Conservation (phyloP, 2,329 filamentous ascomycete species). For the Arthrobotrys iridis region DNA sequence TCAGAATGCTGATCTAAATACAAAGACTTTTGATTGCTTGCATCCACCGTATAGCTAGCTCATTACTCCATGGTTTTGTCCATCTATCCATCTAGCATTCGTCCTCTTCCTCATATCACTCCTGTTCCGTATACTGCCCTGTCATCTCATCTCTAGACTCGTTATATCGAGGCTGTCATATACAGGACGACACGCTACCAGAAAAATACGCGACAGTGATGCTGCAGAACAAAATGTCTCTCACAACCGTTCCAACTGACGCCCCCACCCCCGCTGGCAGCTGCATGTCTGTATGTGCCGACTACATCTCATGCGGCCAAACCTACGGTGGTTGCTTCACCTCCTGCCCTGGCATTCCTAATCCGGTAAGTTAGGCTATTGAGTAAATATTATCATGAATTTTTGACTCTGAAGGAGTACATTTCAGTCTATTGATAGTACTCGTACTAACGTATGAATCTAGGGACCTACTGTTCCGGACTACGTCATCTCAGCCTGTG, state of each 20-base stretch:
- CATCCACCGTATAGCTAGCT: no score
- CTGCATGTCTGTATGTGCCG: slow-evolving; percentile 18
- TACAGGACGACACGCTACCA: no score
- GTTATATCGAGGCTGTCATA: no score
- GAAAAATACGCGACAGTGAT: no score
- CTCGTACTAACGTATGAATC: not conserved
- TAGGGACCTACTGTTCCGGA: slow-evolving; percentile 25
- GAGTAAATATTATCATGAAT: not conserved
- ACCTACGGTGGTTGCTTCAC: slow-evolving; percentile 41
- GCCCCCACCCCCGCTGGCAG: not conserved
- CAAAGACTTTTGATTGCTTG: not conserved
- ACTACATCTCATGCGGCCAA: slow-evolving; percentile 37
- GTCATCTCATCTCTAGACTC: no score
- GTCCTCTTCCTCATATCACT: no score
- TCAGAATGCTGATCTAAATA: no score
- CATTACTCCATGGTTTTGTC: no score
- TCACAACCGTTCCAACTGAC: slow-evolving; percentile 3
- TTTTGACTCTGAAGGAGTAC: no score
- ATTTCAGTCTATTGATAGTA: not conserved
- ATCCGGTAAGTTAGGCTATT: slow-evolving; percentile 8
- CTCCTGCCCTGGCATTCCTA: slow-evolving; percentile 19
- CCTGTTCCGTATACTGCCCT: no score
- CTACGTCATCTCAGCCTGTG: slow-evolving; percentile 37
- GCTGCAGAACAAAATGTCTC: slow-evolving; percentile 23
- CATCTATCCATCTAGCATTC: no score